Base-by-base conservation (phyloP, 106 monocot genomes). In the Phalaenopsis aphrodite region DNA sequence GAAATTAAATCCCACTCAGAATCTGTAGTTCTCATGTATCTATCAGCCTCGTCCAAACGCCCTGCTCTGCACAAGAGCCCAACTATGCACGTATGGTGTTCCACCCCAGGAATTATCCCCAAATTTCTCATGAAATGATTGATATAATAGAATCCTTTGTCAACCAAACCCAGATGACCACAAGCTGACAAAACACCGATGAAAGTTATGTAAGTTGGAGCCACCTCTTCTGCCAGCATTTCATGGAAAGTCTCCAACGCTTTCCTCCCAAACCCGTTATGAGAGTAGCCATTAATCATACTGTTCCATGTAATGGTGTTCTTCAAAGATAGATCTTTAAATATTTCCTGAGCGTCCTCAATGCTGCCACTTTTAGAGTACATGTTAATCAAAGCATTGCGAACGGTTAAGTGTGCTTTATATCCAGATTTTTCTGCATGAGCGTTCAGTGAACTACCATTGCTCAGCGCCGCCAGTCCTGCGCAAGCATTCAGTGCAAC, bases 61-160 rank as follows among this genome's bases (percentile, higher is more conserved):
- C 93, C 87, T 41, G 85, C 84, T 81, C 87, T 83, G 56, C 87
- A 89, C n/a, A 93, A 72, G 37, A 87, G 74, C 58, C 88, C 83
- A n/a, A 93, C 83, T 3, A 93, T 87, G 71, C 93, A 91, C 46
- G 93, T 93, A 78, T 91, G 85, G 79, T 93, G 93, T 75, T 93
- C 91, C 52, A 89, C 48, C 2, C 87, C 85, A 42, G 93, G 93
- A 52, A 0, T 19, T 76, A 88, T 81, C 49, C 91, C 89, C 17
- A 82, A 30, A 30, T 83, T 56, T 23, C 57, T 85, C 89, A 89
- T 88, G 18, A 80, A 78, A 73, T 65, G 71, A 75, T 86, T 80
- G 78, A 93, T 15, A 78, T 93, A 89, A 77, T 84, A 74, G 84
- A 86, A 83, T 4, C 87, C 93, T 81, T 84, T 72, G 36, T 91